Base-by-base conservation (phyloP, 1,139 yeast species). In the Zygoascus hellenicus region DNA sequence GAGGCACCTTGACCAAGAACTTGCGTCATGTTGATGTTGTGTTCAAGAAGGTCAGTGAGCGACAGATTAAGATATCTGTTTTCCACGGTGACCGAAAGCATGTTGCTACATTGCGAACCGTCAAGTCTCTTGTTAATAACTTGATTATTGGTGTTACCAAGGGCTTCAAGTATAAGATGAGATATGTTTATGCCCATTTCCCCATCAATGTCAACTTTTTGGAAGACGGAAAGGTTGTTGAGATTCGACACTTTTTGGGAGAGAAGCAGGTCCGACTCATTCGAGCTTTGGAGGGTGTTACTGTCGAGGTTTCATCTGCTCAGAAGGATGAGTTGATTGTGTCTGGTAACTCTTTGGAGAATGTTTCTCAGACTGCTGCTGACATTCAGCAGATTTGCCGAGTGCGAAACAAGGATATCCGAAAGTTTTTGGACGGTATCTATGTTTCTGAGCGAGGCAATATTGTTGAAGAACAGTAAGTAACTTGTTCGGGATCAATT, bases 371-470 rank as follows among this genome's bases (percentile, higher is more conserved):
- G 78, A 84, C 90, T 69, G 95, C 96, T 75, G 98, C 98, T 67
- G 97, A 90, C 71, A 80, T 92, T 66, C 97, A 92, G 78, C 98
- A 94, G 80, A 81, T 81, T 76, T 90, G 97, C 80, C 84, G 95
- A 75, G 98, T 90, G 70, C 87, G 97, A 83, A 92, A 92, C 95
- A 94, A 94, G 90, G 99, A 94, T 92, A 92, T 94, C 90, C 89
- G 98, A 80, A 92, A 92, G 84, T 92, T 69, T 66, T 85, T 92
- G 82, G 98, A 92, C 77, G 98, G 98, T 89, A 90, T 92, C 79
- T 92, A 92, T 76, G 98, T 92, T 67, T 90, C 97, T 61, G 95
- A 87, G 78, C 86, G 87, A 77, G 96, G 96, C 69, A 78, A 79
- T 71, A 80, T 92, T 71, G 86, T 70, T 54, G 80, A 78, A 69